A percentile compares a stretch with the other conserved stretches of the same genome.
phyloP scores from a whole-genome alignment of 148 eudicot species.

The Silene conica region DNA sequence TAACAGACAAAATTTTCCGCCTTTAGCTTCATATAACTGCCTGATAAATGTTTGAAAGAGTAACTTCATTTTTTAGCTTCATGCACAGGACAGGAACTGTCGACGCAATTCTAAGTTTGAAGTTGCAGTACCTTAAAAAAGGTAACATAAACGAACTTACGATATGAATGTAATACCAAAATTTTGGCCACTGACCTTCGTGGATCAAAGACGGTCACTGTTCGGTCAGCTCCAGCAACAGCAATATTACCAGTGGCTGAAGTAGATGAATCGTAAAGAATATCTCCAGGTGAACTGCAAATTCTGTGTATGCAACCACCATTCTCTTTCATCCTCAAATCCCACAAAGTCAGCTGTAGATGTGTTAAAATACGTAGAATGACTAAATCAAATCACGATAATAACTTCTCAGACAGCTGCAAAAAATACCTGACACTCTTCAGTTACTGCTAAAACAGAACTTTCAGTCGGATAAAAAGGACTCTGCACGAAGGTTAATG shows the following conservation, averaged over 20 bases:
- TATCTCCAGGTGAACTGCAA: conserved; percentile 56
- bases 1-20: neutral
- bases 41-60: neutral
- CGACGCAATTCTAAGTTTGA: neutral
- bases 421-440: conserved; percentile 61
- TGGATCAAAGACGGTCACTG: conserved; percentile 67
- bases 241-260: conserved; percentile 59
- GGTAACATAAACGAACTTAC: neutral
- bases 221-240: conserved; percentile 68
- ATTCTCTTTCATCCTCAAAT: conserved; percentile 67
- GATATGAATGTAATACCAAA: neutral
- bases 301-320: conserved; percentile 68
- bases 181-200: conserved; percentile 42
- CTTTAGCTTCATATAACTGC: neutral
- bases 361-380: conserved; percentile 10
- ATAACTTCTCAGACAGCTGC: neutral
- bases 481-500: conserved; percentile 42
- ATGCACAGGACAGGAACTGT: neutral
- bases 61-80: neutral
- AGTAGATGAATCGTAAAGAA: conserved; percentile 45
- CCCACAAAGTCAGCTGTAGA: conserved; percentile 66
- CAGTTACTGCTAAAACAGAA: conserved; percentile 54
- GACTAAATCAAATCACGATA: neutral
- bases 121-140: neutral
- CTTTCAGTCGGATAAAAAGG: conserved; percentile 36